Percentiles rank a stretch among this genome's conserved stretches.
Evolutionary conservation across 306 rosid genomes (phyloP).

Genomic region (Inga leiocalycina): DNA sequence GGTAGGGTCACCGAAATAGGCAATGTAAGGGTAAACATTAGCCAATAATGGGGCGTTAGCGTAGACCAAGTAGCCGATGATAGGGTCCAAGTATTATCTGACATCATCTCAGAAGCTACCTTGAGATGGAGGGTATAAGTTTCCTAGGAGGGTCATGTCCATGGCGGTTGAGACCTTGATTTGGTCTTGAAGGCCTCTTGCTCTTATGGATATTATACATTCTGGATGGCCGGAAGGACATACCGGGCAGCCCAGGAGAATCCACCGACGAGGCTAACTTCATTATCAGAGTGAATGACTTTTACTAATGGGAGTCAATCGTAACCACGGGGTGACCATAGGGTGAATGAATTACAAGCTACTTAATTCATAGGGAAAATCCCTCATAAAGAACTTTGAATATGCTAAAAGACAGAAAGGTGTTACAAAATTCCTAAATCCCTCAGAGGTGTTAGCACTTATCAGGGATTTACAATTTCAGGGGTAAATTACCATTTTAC

Average conservation of each 20-base stretch:
- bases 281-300: conserved; percentile 26
- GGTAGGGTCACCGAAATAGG: conserved; percentile 43
- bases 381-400: no score
- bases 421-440: no score
- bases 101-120: conserved; percentile 63
- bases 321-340: no score
- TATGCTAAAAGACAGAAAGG: no score
- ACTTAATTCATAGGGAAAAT: no score
- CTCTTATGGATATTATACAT: background rate
- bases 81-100: conserved; percentile 58
- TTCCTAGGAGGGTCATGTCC: conserved; percentile 62
- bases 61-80: conserved; percentile 52
- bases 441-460: no score
- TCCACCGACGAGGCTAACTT: conserved; percentile 54
- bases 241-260: conserved; percentile 16
- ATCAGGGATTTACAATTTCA: no score
- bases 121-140: conserved; percentile 65
- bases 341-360: no score
- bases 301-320: no score
- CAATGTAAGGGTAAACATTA: conserved; percentile 62
- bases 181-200: conserved; percentile 38
- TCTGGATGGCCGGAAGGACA: conserved; percentile 41
- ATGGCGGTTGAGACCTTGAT: conserved; percentile 72
- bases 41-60: conserved; percentile 60
- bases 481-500: no score